Evolutionary conservation across 2,329 filamentous ascomycete species (phyloP).

Genomic region (Paracorniculantispora psalliotae): DNA sequence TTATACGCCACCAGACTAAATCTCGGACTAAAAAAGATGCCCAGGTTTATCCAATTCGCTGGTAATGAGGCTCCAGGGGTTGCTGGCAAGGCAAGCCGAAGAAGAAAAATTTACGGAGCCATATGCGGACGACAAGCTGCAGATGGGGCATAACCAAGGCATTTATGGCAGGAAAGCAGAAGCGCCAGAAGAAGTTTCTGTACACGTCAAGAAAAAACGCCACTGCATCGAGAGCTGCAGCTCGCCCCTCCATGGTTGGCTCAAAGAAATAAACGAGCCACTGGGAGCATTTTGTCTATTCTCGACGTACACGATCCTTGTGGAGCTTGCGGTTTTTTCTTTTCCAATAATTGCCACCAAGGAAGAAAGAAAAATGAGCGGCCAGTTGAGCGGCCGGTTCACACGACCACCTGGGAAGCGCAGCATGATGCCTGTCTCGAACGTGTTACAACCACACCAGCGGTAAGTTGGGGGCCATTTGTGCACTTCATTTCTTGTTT

Average conservation of each 20-base stretch:
- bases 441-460: neutral
- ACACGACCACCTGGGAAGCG: slow-evolving; percentile 1
- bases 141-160: neutral
- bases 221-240: slow-evolving; percentile 6
- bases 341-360: neutral
- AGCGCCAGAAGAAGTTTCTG: neutral
- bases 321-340: neutral
- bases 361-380: too few relatives aligned
- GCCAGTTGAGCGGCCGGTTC: neutral
- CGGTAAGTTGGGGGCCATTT: neutral
- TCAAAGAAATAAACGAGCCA: neutral
- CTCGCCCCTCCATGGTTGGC: neutral
- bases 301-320: neutral
- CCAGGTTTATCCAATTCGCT: neutral
- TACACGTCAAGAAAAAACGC: slow-evolving; percentile 11
- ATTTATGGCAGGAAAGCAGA: neutral
- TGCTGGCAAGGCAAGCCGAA: neutral
- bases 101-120: neutral
- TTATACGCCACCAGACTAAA: neutral
- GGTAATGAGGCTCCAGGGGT: neutral
- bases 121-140: neutral
- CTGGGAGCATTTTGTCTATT: neutral
- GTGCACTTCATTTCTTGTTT: neutral
- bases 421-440: neutral
- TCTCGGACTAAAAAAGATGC: neutral